Evolutionary conservation across 345 rosid genomes (phyloP), one percentile per base, ranked within the genome.

Genomic region (Citrus australasica): DNA sequence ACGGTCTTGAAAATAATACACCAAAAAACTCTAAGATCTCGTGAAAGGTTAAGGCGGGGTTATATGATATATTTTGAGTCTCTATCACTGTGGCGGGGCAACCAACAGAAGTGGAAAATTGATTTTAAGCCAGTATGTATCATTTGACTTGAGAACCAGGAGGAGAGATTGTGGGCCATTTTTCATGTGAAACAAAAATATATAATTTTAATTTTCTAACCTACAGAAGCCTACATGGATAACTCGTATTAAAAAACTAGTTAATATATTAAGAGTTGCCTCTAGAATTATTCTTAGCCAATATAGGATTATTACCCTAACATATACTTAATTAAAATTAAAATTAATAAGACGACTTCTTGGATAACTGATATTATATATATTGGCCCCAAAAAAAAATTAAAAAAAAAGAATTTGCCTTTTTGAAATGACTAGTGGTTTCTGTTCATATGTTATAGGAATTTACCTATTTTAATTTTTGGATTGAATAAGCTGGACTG

Each of bases 41-140:
- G 19, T 84, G 85, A 84, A 84, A 79, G 83, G 89, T 76, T 81
- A 82, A 79, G 37, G 71, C n/a, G 27, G 38, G 61, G 25, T 5
- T 65, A 77, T 62, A 76, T 79, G 74, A 76, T 69, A 76, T 74
- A 19, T 6, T 73, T 24, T 67, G 59, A 76, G 73, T 61, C 83
- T 53, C 69, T 72, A 67, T 82, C 80, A 22, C 22, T 27, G 67
- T 38, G 11, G 68, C 46, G 5, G 72, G 24, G 21, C 58, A 67
- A 2, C 21, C 17, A 58, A 77, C 70, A 75, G 38, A 55, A 30
- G 28, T 46, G 25, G 25, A 25, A 25, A 25, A 25, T 25, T 25
- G 25, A 25, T 25, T 62, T 80, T 68, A 32, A 42, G 6, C n/a
- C 42, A 28, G 63, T 13, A 42, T n/a, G 53, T 40, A 61, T 32